Conservation (phyloP, 2,329 filamentous ascomycete genomes). For the Pyrenophora teres region DNA sequence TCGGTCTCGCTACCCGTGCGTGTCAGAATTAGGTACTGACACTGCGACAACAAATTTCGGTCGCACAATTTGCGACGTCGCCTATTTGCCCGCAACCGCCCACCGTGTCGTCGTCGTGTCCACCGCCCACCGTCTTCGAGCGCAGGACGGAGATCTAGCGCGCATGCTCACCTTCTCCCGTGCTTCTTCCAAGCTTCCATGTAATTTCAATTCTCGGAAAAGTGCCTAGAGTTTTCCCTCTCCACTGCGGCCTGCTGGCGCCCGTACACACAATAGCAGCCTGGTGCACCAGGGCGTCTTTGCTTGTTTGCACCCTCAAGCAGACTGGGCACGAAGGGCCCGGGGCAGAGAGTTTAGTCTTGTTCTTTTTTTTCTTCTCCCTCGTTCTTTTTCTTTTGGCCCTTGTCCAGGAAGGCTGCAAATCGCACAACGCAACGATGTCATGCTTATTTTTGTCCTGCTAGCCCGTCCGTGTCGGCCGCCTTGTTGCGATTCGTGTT, state of each 20-base stretch:
- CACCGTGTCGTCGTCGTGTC: neutral
- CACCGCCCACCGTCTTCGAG: slow-evolving; percentile 16
- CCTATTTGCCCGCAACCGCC: slow-evolving; percentile 21
- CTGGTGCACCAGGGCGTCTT: slow-evolving; percentile 19
- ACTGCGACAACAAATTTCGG: slow-evolving; percentile 31
- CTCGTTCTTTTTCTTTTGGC: neutral
- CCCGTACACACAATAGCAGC: slow-evolving; percentile 27
- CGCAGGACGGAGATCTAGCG: slow-evolving; percentile 34
- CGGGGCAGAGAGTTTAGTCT: slow-evolving; percentile 8
- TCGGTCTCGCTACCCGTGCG: slow-evolving; percentile 26
- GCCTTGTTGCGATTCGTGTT: slow-evolving; percentile 39
- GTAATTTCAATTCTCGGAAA: slow-evolving; percentile 25
- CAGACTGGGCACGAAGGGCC: slow-evolving; percentile 3
- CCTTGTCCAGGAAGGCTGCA: slow-evolving; percentile 24
- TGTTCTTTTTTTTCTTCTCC: too few species aligned
- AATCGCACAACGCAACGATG: slow-evolving; percentile 18
- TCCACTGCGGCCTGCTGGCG: slow-evolving; percentile 26
- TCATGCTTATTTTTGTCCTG: slow-evolving; percentile 42
- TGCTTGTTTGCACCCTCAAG: slow-evolving; percentile 13
- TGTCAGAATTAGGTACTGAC: slow-evolving; percentile 31
- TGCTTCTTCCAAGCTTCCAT: slow-evolving; percentile 47
- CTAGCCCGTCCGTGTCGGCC: slow-evolving; percentile 24
- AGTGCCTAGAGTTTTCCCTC: slow-evolving; percentile 31
- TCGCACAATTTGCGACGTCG: slow-evolving; percentile 37
- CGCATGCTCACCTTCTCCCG: slow-evolving; percentile 43